These are phyloP conservation scores for Dendrobium officinale DNA, from an alignment of 106 monocot genomes.

Conservation along the genomic window DNA sequence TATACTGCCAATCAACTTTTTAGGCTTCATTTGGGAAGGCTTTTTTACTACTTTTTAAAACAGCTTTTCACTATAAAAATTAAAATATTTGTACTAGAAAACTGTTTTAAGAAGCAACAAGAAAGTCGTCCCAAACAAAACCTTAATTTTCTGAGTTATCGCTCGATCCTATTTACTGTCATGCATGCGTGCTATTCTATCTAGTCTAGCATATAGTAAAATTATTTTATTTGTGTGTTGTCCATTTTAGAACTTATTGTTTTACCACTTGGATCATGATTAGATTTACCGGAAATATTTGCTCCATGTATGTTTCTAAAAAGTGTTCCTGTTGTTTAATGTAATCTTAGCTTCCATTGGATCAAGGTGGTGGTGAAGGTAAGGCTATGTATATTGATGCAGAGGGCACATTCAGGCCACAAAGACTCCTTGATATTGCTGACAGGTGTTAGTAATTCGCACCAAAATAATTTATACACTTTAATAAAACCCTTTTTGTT, in stretches of 20 bases:
- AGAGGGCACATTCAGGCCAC: constrained; percentile 93
- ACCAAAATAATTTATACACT: not conserved
- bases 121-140: too few species aligned
- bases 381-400: constrained; percentile 98
- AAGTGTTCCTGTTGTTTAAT: not conserved
- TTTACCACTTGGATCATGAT: not conserved
- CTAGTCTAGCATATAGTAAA: not conserved
- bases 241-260: not conserved
- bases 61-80: too few species aligned
- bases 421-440: constrained; percentile 94
- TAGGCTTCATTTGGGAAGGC: too few species aligned
- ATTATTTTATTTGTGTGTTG: too few species aligned
- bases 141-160: not conserved
- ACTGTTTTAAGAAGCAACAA: too few species aligned
- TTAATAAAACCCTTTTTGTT: not conserved
- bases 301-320: not conserved
- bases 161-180: not conserved
- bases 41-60: too few species aligned
- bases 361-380: constrained; percentile 98
- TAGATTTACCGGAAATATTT: not conserved
- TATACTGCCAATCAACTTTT: not conserved
- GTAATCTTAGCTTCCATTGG: constrained; percentile 69
- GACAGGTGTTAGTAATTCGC: constrained; percentile 50
- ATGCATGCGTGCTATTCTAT: not conserved
- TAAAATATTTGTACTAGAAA: too few species aligned